Evolutionary conservation across 2,329 filamentous ascomycete genomes (phyloP).

Genomic region (Botrytis cinerea): DNA sequence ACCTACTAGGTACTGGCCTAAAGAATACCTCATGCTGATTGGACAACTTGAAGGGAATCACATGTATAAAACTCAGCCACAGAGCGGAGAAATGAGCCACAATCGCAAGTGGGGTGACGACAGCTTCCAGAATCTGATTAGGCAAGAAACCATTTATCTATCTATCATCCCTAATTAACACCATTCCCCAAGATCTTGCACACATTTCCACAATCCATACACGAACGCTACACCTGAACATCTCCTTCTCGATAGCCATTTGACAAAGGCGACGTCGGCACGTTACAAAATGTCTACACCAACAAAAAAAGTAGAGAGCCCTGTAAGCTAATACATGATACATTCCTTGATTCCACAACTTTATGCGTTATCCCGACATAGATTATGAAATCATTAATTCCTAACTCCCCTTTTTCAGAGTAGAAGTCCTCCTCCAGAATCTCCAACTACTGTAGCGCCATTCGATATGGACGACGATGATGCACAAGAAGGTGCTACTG

Average conservation of each 20-base stretch:
- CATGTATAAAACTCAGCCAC: neutral
- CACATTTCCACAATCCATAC: neutral
- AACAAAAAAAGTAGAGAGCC: conserved; percentile 23
- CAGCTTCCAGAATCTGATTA: conserved; percentile 11
- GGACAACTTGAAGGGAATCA: neutral
- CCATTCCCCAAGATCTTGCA: neutral
- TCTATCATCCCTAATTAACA: conserved; percentile 12
- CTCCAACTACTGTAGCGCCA: conserved; percentile 64
- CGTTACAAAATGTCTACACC: conserved; percentile 27
- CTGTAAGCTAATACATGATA: conserved; percentile 18
- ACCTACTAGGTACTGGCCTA: neutral
- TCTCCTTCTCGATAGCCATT: neutral
- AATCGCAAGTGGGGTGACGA: conserved; percentile 14
- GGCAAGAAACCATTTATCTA: neutral
- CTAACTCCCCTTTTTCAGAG: conserved; percentile 15
- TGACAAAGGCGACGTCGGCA: neutral
- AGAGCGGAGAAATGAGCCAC: conserved; percentile 13
- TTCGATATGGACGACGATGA: conserved; percentile 73
- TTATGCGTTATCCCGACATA: conserved; percentile 19
- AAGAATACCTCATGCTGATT: conserved; percentile 1
- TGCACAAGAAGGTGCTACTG: conserved; percentile 58
- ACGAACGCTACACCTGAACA: neutral
- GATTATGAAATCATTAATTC: conserved; percentile 8
- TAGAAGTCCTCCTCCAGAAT: conserved; percentile 49
- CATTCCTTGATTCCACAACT: conserved; percentile 15